Percentiles rank a stretch among this genome's conserved stretches.
These are phyloP conservation scores for Durusdinium trenchii DNA, from an alignment of 73 alveolate genomes.

Conservation along the genomic window DNA sequence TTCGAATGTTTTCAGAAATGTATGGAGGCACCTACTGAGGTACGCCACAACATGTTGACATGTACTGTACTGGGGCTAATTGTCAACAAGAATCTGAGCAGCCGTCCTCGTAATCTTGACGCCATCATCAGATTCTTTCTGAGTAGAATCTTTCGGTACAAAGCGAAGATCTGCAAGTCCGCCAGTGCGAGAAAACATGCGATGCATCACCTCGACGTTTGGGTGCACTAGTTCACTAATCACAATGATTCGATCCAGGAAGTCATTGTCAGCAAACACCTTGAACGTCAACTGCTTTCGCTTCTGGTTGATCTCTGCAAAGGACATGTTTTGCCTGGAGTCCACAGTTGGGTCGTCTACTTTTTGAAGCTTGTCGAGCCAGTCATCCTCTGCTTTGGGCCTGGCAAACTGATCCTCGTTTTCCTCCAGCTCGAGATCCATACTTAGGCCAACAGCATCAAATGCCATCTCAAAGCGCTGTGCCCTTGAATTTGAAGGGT, in stretches of 20 bases:
- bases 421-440: background rate
- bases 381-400: background rate
- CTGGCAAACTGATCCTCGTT: background rate
- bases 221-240: background rate
- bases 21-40: too few species aligned
- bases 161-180: background rate
- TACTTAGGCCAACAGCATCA: background rate
- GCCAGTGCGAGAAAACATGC: background rate
- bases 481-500: background rate
- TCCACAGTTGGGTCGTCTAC: background rate
- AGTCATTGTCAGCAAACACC: background rate
- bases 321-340: background rate
- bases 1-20: too few species aligned
- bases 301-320: background rate
- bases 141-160: too few species aligned
- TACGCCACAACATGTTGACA: too few species aligned
- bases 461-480: background rate
- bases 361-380: background rate
- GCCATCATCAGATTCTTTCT: too few species aligned
- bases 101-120: too few species aligned
- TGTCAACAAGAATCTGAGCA: too few species aligned
- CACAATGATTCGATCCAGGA: background rate
- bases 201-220: background rate
- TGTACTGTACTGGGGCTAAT: too few species aligned
- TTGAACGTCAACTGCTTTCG: background rate